Evolutionary conservation across 2,329 filamentous ascomycete species (phyloP).

Genomic region (Penicillium sp.): DNA sequence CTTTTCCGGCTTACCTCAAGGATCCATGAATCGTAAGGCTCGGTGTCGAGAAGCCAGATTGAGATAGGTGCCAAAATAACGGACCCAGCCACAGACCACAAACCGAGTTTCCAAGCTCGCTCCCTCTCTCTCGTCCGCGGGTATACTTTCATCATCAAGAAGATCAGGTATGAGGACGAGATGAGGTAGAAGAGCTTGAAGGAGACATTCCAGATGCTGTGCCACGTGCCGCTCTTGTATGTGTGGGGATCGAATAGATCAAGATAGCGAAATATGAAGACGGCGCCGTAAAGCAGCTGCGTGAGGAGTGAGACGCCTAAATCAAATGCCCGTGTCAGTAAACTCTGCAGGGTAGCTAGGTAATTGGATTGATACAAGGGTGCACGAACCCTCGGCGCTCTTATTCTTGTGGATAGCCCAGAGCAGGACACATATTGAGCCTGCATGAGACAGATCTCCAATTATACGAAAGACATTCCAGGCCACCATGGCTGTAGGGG

Average conservation of each 20-base stretch:
- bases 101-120: slow-evolving; percentile 88
- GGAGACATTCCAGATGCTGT: slow-evolving; percentile 47
- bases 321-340: slow-evolving; percentile 13
- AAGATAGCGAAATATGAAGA: slow-evolving; percentile 84
- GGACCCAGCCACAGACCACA: slow-evolving; percentile 65
- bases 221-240: slow-evolving; percentile 11
- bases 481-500: slow-evolving; percentile 16
- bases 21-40: slow-evolving; percentile 43
- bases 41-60: slow-evolving; percentile 66
- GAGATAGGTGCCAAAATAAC: slow-evolving; percentile 69
- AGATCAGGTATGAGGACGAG: slow-evolving; percentile 82
- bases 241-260: slow-evolving; percentile 64
- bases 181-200: slow-evolving; percentile 89
- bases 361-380: slow-evolving; percentile 1
- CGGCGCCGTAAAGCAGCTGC: slow-evolving; percentile 79
- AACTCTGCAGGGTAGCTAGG: slow-evolving; percentile 1
- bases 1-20: slow-evolving; percentile 38
- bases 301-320: slow-evolving; percentile 83
- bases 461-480: slow-evolving; percentile 67
- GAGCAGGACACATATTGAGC: slow-evolving; percentile 87
- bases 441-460: slow-evolving; percentile 79
- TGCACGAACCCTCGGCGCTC: slow-evolving; percentile 70
- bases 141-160: slow-evolving; percentile 81
- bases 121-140: slow-evolving; percentile 87
- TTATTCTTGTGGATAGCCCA: slow-evolving; percentile 85